Base-by-base conservation (phyloP, 2,329 filamentous ascomycete genomes). In the Botryotinia convoluta region DNA sequence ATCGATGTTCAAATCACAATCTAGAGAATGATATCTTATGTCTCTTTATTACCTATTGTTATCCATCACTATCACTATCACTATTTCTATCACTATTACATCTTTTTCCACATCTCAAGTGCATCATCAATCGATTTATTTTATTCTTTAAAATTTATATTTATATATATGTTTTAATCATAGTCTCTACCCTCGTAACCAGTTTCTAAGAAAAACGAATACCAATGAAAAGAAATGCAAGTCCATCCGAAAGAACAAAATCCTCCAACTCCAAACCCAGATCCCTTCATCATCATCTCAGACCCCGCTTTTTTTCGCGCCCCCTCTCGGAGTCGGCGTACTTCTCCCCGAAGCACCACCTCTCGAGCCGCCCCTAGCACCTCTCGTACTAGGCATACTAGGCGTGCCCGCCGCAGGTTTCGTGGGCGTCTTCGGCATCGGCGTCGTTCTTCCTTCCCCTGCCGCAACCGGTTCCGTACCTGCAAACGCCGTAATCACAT, bases 1-100 rank as follows among this genome's bases (percentile, higher is more conserved):
- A 3, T 1, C 0, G 26, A 54, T 29, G 18, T 29, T 0, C 4
- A 4, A 18, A 54, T 54, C 0, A 12, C 0, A 26, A 39, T 39
- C 12, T 39, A 39, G 37, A 39, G 37, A 39, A 12, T 39, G 3
- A 2, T 37, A 37, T 39, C 37, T 39, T 12, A 39, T 39, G 9
- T 39, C 2, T 39, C 37, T 39, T 12, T 39, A 3, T 39, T 39
- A 12, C 1, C 37, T 39, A 39, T 39, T 42, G 0, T 16, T 42
- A 42, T 4, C 39, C 14, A 42, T 42, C 12, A 42, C 14, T 42
- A 42, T 42, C 3, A 42, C 35, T 22, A 22, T 48, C 6, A 48
- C 20, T 22, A 22, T 45, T 5, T 2, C 42, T 16, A 16, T 44
- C 44, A 45, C 18, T 44, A 44, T 18, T 18, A 44, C 45, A 22